Percentiles rank a stretch among this genome's conserved stretches.
Conservation (phyloP, 352 stramenopile species). For the Elongisporangium undulatum region DNA sequence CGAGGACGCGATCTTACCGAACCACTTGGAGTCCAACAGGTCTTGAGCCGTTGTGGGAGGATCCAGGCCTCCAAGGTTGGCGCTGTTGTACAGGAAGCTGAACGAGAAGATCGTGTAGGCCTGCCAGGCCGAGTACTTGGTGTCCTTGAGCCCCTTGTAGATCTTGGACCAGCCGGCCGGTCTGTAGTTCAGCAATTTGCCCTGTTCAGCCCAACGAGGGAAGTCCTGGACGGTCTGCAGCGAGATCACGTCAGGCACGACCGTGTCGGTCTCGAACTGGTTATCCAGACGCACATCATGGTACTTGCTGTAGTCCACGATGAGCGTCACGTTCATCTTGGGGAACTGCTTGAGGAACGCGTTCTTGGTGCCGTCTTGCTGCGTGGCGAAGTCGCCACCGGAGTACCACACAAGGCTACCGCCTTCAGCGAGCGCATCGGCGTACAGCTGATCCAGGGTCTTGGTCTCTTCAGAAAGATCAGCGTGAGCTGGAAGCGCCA, state of each 20-base stretch:
- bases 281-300: conserved; percentile 62
- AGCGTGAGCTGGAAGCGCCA: conserved; percentile 5
- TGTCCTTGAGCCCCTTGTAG: conserved; percentile 37
- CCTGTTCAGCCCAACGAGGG: conserved; percentile 33
- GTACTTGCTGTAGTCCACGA: conserved; percentile 56
- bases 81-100: conserved; percentile 32
- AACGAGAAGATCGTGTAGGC: conserved; percentile 35
- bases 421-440: conserved; percentile 40
- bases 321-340: conserved; percentile 55
- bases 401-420: conserved; percentile 45
- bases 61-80: conserved; percentile 2
- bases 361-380: conserved; percentile 18
- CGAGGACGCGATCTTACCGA: conserved; percentile 30
- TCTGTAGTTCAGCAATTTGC: conserved; percentile 47
- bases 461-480: conserved; percentile 36
- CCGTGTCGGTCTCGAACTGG: conserved; percentile 35
- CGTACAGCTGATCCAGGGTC: conserved; percentile 36
- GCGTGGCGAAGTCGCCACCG: conserved; percentile 25
- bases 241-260: conserved; percentile 36
- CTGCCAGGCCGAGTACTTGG: conserved; percentile 20
- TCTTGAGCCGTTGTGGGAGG: conserved; percentile 18
- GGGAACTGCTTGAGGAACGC: conserved; percentile 30
- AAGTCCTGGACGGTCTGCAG: conserved; percentile 57
- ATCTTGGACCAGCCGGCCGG: conserved; percentile 45
- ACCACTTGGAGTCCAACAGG: conserved; percentile 27